phyloP scores from a whole-genome alignment of 805 yeast species.

The Nematodospora valgi region DNA sequence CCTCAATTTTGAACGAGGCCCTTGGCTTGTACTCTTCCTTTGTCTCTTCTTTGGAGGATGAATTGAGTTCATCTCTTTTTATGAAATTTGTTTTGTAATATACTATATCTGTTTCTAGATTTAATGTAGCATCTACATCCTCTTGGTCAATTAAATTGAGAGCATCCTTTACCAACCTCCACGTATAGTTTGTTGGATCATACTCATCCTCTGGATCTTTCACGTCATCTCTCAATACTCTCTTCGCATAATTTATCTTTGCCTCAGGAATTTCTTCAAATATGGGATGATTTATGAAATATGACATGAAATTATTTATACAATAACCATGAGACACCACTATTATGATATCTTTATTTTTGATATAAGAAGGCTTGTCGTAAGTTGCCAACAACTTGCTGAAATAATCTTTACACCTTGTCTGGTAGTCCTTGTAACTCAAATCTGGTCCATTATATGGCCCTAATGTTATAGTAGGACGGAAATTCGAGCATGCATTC shows the following conservation, averaged over 20 bases:
- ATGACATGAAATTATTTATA: slow-evolving; percentile 35
- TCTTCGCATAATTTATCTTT: slow-evolving; percentile 29
- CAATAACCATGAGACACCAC: slow-evolving; percentile 42
- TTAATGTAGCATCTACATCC: slow-evolving; percentile 28
- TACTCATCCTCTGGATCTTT: slow-evolving; percentile 11
- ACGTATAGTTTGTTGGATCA: slow-evolving; percentile 19
- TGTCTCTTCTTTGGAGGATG: slow-evolving; percentile 5
- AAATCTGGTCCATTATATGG: slow-evolving; percentile 41
- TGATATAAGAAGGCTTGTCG: slow-evolving; percentile 31
- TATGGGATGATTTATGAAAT: slow-evolving; percentile 41
- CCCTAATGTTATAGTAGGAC: slow-evolving; percentile 42
- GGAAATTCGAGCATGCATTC: slow-evolving; percentile 32
- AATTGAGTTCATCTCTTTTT: slow-evolving; percentile 27
- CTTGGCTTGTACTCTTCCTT: slow-evolving; percentile 22
- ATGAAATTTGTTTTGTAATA: slow-evolving; percentile 43
- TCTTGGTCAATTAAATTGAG: slow-evolving; percentile 25
- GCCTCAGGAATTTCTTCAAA: slow-evolving; percentile 44
- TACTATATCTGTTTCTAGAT: slow-evolving; percentile 40
- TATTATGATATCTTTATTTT: slow-evolving; percentile 32
- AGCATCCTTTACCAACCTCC: slow-evolving; percentile 35
- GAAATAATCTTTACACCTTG: slow-evolving; percentile 36
- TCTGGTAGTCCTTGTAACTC: slow-evolving; percentile 37
- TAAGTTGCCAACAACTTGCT: slow-evolving; percentile 41
- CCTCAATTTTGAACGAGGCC: slow-evolving; percentile 32
- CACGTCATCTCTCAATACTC: slow-evolving; percentile 12